Evolutionary conservation across 371 early-diverging fungal species (phyloP), one percentile per base, ranked within the genome.

Genomic region (Synchytrium microbalum): DNA sequence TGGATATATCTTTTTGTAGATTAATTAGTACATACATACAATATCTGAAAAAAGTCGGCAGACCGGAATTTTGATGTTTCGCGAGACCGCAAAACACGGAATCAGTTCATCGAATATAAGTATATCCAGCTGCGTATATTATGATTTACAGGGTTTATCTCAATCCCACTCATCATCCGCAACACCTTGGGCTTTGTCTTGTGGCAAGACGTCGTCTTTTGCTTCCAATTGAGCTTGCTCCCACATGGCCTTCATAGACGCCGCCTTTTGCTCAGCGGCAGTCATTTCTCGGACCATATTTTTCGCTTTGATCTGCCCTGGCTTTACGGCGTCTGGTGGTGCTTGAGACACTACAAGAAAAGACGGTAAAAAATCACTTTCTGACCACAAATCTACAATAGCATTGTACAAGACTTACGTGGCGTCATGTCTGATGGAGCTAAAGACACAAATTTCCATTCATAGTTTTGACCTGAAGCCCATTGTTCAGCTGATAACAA

Each of bases 351-450:
- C n/a, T n/a, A n/a, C n/a, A n/a, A n/a, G n/a, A n/a, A n/a, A n/a
- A n/a, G n/a, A n/a, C 75, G 72, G 59, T 59, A 32, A 53, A 46
- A 28, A 31, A 25, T 30, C 32, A 14, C 24, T 30, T 64, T 57
- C 53, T n/a, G 3, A 30, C 23, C 26, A 62, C 32, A 69, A 8
- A 29, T 1, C 8, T n/a, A 24, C 23, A 16, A 5, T 8, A 28
- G 27, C 33, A 56, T 56, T 8, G 38, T 32, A 53, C 25, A 70
- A 80, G 72, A 79, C 81, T 84, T n/a, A n/a, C n/a, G 69, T 8
- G 79, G 72, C 24, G 67, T 69, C 87, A 86, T 84, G 28, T 76
- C 86, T 0, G 78, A 69, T 0, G 88, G 90, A 27, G 77, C 70
- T 25, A 88, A 67, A 2, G 80, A 74, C 3, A 87, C 74, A n/a